Evolutionary conservation across 2,329 filamentous ascomycete species (phyloP).

Genomic region (Talaromyces marneffei): DNA sequence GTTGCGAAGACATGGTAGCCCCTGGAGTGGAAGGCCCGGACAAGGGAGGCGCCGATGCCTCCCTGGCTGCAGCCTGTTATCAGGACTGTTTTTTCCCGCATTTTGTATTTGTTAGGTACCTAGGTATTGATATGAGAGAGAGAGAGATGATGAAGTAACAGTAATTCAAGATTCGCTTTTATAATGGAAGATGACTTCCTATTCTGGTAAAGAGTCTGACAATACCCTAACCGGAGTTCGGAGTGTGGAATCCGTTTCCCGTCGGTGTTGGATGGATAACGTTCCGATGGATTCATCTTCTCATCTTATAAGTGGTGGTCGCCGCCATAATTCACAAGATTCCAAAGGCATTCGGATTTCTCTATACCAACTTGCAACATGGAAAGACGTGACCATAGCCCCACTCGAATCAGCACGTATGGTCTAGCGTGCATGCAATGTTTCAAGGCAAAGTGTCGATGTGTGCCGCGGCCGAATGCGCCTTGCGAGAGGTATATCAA

Average conservation of each 20-base stretch:
- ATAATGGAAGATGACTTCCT: neutral
- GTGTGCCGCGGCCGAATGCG: constrained; percentile 19
- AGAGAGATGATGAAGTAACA: neutral
- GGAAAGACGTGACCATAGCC: constrained; percentile 10
- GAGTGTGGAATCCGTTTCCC: neutral
- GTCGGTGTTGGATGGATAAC: neutral
- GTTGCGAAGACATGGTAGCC: constrained; percentile 41
- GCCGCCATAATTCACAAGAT: neutral
- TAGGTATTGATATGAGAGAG: neutral
- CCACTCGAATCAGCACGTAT: constrained; percentile 19
- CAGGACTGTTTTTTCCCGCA: neutral
- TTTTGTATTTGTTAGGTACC: neutral
- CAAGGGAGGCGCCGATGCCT: constrained; percentile 1
- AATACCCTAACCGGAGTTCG: neutral
- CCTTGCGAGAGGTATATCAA: constrained; percentile 23
- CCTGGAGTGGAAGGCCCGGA: neutral
- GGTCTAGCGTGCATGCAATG: constrained; percentile 27
- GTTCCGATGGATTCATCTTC: neutral
- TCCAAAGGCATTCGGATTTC: neutral
- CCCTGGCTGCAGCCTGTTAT: constrained; percentile 11
- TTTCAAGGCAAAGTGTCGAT: constrained; percentile 29
- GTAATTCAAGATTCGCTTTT: neutral
- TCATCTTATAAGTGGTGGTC: neutral
- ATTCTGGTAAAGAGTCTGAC: neutral
- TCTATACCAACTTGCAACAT: neutral